Percentiles rank a stretch among this genome's conserved stretches.
Evolutionary conservation across 164 flowering plant species (phyloP).

Genomic region (Euptelea pleiosperma): DNA sequence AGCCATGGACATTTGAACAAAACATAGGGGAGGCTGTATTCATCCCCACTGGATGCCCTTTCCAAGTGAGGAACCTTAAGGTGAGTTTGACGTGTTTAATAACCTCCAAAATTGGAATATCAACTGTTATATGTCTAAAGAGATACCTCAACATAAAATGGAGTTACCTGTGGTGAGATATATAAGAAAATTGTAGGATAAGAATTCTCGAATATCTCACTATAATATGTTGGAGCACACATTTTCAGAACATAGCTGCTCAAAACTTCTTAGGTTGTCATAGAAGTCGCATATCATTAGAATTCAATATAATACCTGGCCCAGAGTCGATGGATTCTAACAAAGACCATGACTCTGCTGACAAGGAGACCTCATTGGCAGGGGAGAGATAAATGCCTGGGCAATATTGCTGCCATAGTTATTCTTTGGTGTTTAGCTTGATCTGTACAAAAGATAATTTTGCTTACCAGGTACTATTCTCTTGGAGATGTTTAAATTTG

Average conservation of each 20-base stretch:
- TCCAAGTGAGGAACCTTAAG: constrained; percentile 80
- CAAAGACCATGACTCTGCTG: background rate
- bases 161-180: background rate
- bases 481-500: background rate
- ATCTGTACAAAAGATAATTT: background rate
- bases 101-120: background rate
- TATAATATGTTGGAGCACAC: no score
- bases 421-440: no score
- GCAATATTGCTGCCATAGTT: background rate
- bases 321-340: background rate
- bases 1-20: constrained; percentile 94
- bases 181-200: background rate
- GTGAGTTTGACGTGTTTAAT: constrained; percentile 30
- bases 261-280: no score
- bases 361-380: constrained; percentile 3
- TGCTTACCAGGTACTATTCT: background rate
- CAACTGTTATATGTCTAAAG: background rate
- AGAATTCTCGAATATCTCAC: background rate
- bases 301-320: background rate
- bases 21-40: constrained; percentile 80
- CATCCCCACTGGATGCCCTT: constrained; percentile 93
- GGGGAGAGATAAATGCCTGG: background rate
- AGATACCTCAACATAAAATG: background rate
- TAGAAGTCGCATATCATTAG: background rate
- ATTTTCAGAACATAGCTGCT: no score